Percentiles rank a stretch among this genome's conserved stretches.
Conservation (phyloP, 2,329 filamentous ascomycete species). For the Teratosphaeria nubilosa region DNA sequence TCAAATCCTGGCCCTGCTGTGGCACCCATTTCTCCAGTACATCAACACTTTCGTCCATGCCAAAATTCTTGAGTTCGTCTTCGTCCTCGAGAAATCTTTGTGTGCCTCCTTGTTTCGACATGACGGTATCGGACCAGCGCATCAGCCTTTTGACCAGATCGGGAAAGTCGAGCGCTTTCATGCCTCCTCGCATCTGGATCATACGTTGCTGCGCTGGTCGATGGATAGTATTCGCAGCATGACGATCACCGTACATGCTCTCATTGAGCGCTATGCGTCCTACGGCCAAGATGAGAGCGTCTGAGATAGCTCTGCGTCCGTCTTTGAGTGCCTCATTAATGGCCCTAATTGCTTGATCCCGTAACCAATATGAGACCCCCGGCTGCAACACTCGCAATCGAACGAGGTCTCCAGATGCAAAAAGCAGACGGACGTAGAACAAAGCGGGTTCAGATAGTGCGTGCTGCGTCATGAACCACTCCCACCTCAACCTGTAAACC, state of each 20-base stretch:
- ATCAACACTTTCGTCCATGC: constrained; percentile 19
- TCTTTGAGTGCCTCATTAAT: constrained; percentile 17
- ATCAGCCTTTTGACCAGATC: constrained; percentile 25
- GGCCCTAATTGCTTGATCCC: constrained; percentile 18
- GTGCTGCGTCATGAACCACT: constrained; percentile 25
- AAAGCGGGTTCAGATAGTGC: constrained; percentile 23
- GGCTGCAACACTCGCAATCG: constrained; percentile 12
- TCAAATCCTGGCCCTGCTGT: constrained; percentile 17
- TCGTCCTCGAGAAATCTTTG: constrained; percentile 21
- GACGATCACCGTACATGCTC: constrained; percentile 24
- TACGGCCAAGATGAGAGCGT: constrained; percentile 19
- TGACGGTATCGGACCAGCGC: constrained; percentile 24
- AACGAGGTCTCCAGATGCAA: constrained; percentile 24
- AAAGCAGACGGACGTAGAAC: constrained; percentile 25
- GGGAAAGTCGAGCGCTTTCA: constrained; percentile 20
- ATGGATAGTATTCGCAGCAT: constrained; percentile 20
- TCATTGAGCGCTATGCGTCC: constrained; percentile 27
- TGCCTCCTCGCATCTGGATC: constrained; percentile 25
- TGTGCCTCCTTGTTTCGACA: constrained; percentile 23
- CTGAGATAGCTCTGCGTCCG: constrained; percentile 9
- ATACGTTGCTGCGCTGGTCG: constrained; percentile 24
- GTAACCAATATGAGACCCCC: constrained; percentile 19
- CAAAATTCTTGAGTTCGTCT: constrained; percentile 13
- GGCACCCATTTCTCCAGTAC: constrained; percentile 23
- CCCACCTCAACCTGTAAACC: constrained; percentile 12